Evolutionary conservation across 1,139 yeast species (phyloP).

Genomic region (Ogataea hybrid): DNA sequence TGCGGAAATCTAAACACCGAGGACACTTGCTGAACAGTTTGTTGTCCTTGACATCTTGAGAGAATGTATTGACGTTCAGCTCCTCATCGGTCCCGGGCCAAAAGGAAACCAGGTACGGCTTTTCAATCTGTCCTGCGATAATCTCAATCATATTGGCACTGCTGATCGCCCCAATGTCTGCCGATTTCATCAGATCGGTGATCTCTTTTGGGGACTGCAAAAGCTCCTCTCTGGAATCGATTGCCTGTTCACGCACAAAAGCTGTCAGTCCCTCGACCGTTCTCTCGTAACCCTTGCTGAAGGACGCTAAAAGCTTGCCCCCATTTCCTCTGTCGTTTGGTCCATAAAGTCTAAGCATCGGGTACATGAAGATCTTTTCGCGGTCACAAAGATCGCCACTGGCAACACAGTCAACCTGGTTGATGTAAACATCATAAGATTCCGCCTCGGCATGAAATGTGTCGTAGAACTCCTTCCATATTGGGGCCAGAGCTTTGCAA

Average conservation of each 20-base stretch:
- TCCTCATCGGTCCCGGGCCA: constrained; percentile 56
- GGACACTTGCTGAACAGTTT: constrained; percentile 45
- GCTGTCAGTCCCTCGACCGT: constrained; percentile 47
- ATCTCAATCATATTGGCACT: constrained; percentile 39
- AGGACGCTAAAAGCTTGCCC: constrained; percentile 40
- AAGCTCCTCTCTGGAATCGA: constrained; percentile 33
- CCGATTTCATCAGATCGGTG: constrained; percentile 5
- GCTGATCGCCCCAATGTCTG: constrained; percentile 22
- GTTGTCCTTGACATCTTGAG: constrained; percentile 28
- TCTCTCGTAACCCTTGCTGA: constrained; percentile 44
- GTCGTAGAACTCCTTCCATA: constrained; percentile 58
- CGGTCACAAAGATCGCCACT: constrained; percentile 69
- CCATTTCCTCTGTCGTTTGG: constrained; percentile 45
- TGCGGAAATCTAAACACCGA: constrained; percentile 49
- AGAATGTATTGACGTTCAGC: constrained; percentile 38
- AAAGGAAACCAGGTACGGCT: constrained; percentile 58
- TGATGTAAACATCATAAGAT: constrained; percentile 48
- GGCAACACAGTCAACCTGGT: constrained; percentile 70
- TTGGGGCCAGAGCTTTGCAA: constrained; percentile 63
- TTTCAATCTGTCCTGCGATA: constrained; percentile 45
- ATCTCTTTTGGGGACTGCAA: constrained; percentile 6
- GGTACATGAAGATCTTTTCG: constrained; percentile 56
- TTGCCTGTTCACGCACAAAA: constrained; percentile 50
- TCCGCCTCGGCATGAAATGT: constrained; percentile 36
- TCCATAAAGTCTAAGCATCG: constrained; percentile 59